Base-by-base conservation (phyloP, 768 basidiomycete species). In the Mycena albidolilacea region DNA sequence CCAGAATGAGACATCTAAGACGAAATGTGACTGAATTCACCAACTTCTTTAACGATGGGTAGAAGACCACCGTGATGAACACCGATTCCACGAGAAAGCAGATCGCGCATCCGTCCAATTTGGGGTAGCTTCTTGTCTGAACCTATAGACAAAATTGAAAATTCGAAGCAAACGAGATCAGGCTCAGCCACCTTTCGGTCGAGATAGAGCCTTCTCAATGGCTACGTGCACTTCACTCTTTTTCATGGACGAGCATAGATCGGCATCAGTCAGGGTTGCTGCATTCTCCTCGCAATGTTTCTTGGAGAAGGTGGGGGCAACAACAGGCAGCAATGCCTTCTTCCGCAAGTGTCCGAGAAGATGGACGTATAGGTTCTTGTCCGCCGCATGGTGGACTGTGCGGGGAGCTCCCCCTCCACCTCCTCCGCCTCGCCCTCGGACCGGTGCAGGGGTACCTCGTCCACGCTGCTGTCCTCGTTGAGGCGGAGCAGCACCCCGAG, bases 271-370 rank as follows among this genome's bases (percentile, higher is more conserved):
- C 67, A 99, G 83, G 3, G 95, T 98, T 10, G 87, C 88, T 5
- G 98, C 98, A 79, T 99, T 95, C 83, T 99, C 98, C 83, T 99
- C 98, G 79, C 98, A 99, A 67, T 90, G 87, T 81, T 97, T 97
- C 86, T 99, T 99, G 38, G 96, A 98, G 76, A 99, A 93, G 0
- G 97, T 97, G 83, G 99, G 99, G 39, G 97, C 90, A 41, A 99
- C 98, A 15, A 97, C 96, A 1, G 98, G 98, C 9, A 99, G 88
- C 5, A 99, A 87, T 21, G 87, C 84, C 74, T 93, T 91, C 84
- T 98, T 99, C 78, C 92, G 90, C 69, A 99, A 87, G 78, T 94
- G 89, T 2, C 91, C 92, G 52, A 99, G 87, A 61, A 99, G 87
- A 78, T 98, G 97, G 21, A 97, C 95, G 84, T 97, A 99, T 3